Evolutionary conservation across 2,329 filamentous ascomycete genomes (phyloP), one percentile per base, ranked within the genome.

Genomic region (Alternaria arborescens): DNA sequence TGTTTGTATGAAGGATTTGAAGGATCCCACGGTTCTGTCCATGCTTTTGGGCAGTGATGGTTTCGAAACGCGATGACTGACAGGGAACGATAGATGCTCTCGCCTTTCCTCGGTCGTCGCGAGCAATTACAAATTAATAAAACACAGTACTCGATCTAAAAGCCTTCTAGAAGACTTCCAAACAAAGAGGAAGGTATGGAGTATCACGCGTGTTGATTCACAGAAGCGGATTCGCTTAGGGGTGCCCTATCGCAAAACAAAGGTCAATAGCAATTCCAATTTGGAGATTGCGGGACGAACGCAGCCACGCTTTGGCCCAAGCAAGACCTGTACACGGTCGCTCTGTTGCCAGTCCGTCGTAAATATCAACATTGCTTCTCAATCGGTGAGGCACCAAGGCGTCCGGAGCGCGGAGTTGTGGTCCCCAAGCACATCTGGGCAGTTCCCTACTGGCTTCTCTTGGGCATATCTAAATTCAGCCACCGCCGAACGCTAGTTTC

Each of bases 11-110:
- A 74, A 74, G 20, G 74, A 75, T 38, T 70, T 72, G 65, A 76
- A 76, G 4, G 73, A 75, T 20, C 65, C 71, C 28, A 78, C 65
- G 26, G 74, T 73, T 22, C 57, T 67, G 62, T 77, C 74, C 74
- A 77, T 76, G n/a, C 70, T 75, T 53, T 71, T 64, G 26, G 77
- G 68, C 20, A 71, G 69, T 16, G 71, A 67, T 18, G 67, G 68
- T 36, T 71, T 71, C 54, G 60, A 38, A 52, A 71, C 69, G 26
- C 40, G 48, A 48, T 71, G 68, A 52, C 59, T 69, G 54, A 70
- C 67, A 34, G 68, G 62, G 64, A 68, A 68, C 61, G 62, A 69
- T 68, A 68, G 66, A 43, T 67, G 64, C 28, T 65, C 54, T 61
- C 55, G 64, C 61, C 43, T 66, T 57, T 58, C 56, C 72, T 73